A percentile compares a stretch with the other conserved stretches of the same genome.
phyloP scores from a whole-genome alignment of 176 grass and related monocot species.

The Echinochloa phyllopogon region DNA sequence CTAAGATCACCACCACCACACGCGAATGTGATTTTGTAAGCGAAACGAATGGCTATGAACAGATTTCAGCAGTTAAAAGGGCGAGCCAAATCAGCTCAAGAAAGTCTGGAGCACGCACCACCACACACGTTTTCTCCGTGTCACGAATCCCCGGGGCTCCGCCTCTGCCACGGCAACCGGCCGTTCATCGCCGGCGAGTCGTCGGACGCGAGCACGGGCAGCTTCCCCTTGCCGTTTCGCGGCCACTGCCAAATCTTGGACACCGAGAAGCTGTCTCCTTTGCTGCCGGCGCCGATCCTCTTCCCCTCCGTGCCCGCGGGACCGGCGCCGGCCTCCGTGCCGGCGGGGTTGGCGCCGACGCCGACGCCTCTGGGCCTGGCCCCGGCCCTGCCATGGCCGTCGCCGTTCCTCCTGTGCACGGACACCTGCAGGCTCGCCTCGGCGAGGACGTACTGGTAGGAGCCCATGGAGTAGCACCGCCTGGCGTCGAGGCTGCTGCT shows the following conservation, averaged over 20 bases:
- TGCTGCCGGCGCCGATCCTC: constrained; percentile 71
- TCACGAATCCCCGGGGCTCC: constrained; percentile 62
- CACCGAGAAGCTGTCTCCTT: constrained; percentile 95
- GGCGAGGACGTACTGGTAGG: constrained; percentile 87
- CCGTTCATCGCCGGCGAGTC: constrained; percentile 58
- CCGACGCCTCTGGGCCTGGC: constrained; percentile 39
- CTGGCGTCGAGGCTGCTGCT: constrained; percentile 86
- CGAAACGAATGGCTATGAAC: constrained; percentile 43
- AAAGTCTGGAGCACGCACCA: constrained; percentile 22
- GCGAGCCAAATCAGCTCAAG: constrained; percentile 28
- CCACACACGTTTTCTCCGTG: constrained; percentile 7
- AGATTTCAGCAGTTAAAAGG: constrained; percentile 25
- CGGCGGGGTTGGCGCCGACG: constrained; percentile 29
- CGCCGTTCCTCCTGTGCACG: constrained; percentile 56
- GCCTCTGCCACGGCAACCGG: constrained; percentile 65
- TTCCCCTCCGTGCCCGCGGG: constrained; percentile 49
- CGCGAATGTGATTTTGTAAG: constrained; percentile 2
- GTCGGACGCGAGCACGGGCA: constrained; percentile 74
- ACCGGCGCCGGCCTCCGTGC: constrained; percentile 9
- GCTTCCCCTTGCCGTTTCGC: constrained; percentile 80
- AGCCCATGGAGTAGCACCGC: constrained; percentile 95
- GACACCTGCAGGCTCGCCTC: constrained; percentile 79
- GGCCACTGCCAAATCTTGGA: constrained; percentile 99
- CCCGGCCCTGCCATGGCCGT: constrained; percentile 34
- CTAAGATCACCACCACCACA: constrained; percentile 19